Evolutionary conservation across 208 protist genomes (phyloP), one percentile per base, ranked within the genome.

Genomic region (Trypanosoma brucei): DNA sequence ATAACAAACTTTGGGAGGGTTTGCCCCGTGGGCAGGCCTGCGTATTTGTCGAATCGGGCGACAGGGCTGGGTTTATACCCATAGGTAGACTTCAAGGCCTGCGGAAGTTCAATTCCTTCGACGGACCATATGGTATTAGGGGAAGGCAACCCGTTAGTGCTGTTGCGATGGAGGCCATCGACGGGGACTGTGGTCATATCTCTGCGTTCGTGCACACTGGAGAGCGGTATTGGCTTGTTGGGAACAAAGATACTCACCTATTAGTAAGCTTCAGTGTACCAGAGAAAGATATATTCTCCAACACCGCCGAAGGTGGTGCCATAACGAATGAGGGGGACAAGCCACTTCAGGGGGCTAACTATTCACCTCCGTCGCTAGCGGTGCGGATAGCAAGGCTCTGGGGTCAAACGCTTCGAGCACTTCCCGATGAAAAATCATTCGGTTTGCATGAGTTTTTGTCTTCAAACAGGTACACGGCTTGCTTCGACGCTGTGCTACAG

Each of bases 1-100:
- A 76, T 56, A 74, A 67, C 8, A 86, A 87, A 46, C 62, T 91
- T n/a, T 95, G 88, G 86, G 84, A 95, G 68, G 65, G 84, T 34
- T 71, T 95, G 4, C 88, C 88, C 4, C 54, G 81, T 1, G 88
- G 88, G 1, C 79, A 92, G 62, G 77, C 79, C 0, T 59, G 75
- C 11, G 85, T 95, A 35, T 91, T 92, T 58, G 71, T 61, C 3
- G 46, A 45, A 39, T 40, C 42, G 7, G 37, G 54, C 36, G 62
- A 59, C 22, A 14, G 31, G 2, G 22, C 11, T 14, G 13, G 31
- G 31, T 78, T 73, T 52, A 58, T 44, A 14, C 68, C 39, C 6
- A 61, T 91, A 14, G 77, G 59, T 31, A 53, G 62, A 1, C 70
- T 84, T 9, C 62, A 74, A 13, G 87, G 87, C 3, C 60, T 94